phyloP scores from a whole-genome alignment of 768 basidiomycete species.

The Porpolomopsis calyptriformis region DNA sequence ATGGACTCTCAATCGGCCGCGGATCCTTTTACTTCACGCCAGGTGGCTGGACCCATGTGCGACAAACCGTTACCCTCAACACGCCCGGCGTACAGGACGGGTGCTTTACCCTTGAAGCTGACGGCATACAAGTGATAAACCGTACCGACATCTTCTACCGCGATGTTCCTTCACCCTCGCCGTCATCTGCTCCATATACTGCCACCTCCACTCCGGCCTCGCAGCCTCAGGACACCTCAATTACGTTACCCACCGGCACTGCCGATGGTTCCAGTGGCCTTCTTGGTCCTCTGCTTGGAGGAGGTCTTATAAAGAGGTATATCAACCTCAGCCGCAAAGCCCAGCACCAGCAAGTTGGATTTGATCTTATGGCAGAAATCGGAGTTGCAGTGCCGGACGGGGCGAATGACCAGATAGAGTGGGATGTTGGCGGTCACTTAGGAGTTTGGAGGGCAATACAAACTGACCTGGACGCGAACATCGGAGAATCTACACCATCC shows the following conservation, averaged over 20 bases:
- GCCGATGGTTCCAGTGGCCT: slow-evolving; percentile 9
- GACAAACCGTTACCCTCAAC: slow-evolving; percentile 63
- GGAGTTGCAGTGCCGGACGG: too few species aligned
- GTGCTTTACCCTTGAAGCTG: slow-evolving; percentile 49
- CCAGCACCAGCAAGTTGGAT: too few species aligned
- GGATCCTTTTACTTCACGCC: slow-evolving; percentile 53
- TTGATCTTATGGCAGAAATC: too few species aligned
- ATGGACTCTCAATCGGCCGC: slow-evolving; percentile 68
- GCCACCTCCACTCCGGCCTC: neutral
- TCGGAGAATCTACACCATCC: neutral
- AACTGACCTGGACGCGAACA: too few species aligned
- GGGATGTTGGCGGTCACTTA: too few species aligned
- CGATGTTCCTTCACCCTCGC: slow-evolving; percentile 16
- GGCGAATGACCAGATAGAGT: too few species aligned
- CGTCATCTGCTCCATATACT: neutral
- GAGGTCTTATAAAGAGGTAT: neutral
- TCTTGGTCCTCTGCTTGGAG: slow-evolving; percentile 6
- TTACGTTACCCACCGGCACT: too few species aligned
- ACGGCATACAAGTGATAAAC: slow-evolving; percentile 44
- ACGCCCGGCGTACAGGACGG: slow-evolving; percentile 67
- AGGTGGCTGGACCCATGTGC: slow-evolving; percentile 62
- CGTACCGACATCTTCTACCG: slow-evolving; percentile 56
- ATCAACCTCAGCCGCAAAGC: neutral
- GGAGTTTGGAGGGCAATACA: too few species aligned
- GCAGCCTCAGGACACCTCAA: neutral